Evolutionary conservation across 2,329 filamentous ascomycete species (phyloP).

Genomic region (Chrysoporthe cubensis): DNA sequence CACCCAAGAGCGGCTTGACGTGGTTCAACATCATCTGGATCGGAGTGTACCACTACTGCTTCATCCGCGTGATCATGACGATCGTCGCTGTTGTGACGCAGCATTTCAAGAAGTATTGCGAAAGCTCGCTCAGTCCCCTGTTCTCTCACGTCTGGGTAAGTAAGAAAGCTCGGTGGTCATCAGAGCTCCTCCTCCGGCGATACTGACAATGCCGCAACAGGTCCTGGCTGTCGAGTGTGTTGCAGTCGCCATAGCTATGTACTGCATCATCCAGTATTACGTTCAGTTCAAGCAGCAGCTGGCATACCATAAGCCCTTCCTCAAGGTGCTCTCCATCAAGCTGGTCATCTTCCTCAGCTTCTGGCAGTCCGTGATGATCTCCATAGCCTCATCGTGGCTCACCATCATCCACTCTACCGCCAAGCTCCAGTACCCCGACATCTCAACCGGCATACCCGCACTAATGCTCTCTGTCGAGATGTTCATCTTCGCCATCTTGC

Average conservation of each 20-base stretch:
- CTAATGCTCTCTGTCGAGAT: conserved; percentile 83
- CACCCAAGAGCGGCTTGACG: conserved; percentile 79
- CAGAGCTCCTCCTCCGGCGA: not conserved
- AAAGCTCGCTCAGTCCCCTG: conserved; percentile 74
- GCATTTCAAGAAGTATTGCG: conserved; percentile 72
- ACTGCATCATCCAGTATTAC: conserved; percentile 87
- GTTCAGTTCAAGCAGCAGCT: conserved; percentile 73
- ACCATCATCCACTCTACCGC: conserved; percentile 64
- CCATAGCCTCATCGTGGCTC: conserved; percentile 56
- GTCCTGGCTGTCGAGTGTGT: conserved; percentile 69
- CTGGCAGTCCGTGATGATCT: conserved; percentile 70
- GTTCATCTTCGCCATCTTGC: conserved; percentile 77
- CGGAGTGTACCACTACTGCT: conserved; percentile 83
- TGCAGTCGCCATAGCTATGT: conserved; percentile 84
- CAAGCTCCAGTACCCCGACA: conserved; percentile 70
- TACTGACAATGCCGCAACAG: conserved; percentile 40
- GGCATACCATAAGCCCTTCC: conserved; percentile 69
- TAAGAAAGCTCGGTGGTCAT: no score
- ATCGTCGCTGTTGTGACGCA: conserved; percentile 76
- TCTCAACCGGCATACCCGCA: conserved; percentile 80
- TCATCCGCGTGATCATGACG: conserved; percentile 79
- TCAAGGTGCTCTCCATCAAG: conserved; percentile 87
- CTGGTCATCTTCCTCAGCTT: conserved; percentile 90
- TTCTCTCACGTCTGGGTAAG: conserved; percentile 85
- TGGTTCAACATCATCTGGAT: conserved; percentile 92